phyloP scores from a whole-genome alignment of 176 grass and related monocot genomes.

The Carex parvula region DNA sequence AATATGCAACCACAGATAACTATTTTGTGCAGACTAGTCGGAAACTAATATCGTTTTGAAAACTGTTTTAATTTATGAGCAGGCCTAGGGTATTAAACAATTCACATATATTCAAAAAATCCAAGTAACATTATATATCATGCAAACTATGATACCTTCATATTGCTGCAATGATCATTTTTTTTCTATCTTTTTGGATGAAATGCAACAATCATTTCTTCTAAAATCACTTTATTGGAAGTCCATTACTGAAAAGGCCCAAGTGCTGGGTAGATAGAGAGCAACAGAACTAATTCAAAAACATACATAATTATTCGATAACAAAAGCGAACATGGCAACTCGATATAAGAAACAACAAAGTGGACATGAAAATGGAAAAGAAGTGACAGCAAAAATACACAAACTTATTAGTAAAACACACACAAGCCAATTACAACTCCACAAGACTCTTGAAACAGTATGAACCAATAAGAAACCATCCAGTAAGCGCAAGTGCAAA shows the following conservation, averaged over 20 bases:
- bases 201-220: neutral
- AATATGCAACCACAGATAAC: neutral
- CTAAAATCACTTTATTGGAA: neutral
- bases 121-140: neutral
- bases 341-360: neutral
- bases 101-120: neutral
- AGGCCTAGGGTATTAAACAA: neutral
- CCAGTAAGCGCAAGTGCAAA: slow-evolving; percentile 38
- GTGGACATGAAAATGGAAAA: neutral
- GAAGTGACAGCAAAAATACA: neutral
- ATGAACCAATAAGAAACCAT: slow-evolving; percentile 84
- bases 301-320: neutral
- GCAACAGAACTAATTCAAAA: neutral
- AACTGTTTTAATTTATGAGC: neutral
- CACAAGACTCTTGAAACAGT: slow-evolving; percentile 76
- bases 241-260: neutral
- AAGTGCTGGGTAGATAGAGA: neutral
- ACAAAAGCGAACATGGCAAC: neutral
- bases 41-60: neutral
- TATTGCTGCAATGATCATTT: neutral
- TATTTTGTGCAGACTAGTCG: neutral
- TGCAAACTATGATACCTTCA: neutral
- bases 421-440: slow-evolving; percentile 41
- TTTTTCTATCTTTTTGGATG: neutral
- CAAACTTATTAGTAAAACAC: neutral